Percentiles rank a stretch among this genome's conserved stretches.
phyloP scores from a whole-genome alignment of 2,329 filamentous ascomycete species.

The Ciborinia camelliae region DNA sequence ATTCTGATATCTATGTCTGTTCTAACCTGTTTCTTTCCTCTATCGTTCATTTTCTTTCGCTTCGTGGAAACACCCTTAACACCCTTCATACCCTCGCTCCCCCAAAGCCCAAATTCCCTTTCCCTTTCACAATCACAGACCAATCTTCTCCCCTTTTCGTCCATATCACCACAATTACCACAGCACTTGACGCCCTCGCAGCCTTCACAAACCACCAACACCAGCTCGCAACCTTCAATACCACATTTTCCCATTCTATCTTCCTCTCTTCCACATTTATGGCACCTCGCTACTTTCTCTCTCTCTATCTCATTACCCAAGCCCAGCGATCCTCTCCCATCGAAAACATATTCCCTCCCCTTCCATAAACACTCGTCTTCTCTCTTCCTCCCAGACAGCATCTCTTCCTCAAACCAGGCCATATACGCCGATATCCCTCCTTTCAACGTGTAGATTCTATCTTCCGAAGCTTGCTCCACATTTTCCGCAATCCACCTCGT shows the following conservation, averaged over 20 bases:
- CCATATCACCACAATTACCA: constrained; percentile 30
- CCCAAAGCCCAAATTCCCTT: constrained; percentile 36
- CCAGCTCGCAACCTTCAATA: constrained; percentile 34
- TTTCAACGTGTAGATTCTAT: constrained; percentile 34
- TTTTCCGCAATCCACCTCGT: constrained; percentile 35
- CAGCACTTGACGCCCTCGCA: constrained; percentile 36
- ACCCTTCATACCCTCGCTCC: constrained; percentile 21
- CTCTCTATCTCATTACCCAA: constrained; percentile 13
- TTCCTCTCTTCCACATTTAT: constrained; percentile 28
- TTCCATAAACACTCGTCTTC: constrained; percentile 34
- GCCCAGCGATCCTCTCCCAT: constrained; percentile 35
- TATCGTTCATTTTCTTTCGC: constrained; percentile 24
- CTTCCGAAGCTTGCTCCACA: constrained; percentile 24
- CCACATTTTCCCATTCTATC: constrained; percentile 36
- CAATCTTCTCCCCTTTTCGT: constrained; percentile 23
- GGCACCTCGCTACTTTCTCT: constrained; percentile 35
- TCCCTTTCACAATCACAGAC: constrained; percentile 36
- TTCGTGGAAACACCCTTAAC: constrained; percentile 18
- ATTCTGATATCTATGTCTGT: constrained; percentile 24
- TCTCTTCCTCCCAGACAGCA: constrained; percentile 30
- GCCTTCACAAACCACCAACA: constrained; percentile 35
- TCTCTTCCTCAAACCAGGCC: constrained; percentile 38
- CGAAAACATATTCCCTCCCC: constrained; percentile 38
- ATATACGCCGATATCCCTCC: constrained; percentile 38
- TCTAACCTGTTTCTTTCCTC: constrained; percentile 20